phyloP scores from a whole-genome alignment of 2,329 filamentous ascomycete genomes.

The Graphilbum sp. region DNA sequence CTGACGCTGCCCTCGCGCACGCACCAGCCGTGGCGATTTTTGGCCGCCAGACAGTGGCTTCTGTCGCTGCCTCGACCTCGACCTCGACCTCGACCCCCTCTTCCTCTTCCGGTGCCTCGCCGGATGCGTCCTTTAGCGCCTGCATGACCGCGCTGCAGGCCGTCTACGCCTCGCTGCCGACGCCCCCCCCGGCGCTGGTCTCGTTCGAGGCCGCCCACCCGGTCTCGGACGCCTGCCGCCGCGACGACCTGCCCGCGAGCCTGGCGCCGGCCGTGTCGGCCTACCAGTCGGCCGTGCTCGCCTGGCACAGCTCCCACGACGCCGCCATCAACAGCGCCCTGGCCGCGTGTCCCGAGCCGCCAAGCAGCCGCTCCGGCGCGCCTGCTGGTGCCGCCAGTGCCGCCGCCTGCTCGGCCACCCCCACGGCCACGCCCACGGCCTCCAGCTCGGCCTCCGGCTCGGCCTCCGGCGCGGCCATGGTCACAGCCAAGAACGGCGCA shows the following conservation, averaged over 20 bases:
- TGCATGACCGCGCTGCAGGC: constrained; percentile 6
- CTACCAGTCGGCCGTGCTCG: constrained; percentile 11
- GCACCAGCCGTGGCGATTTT: no score
- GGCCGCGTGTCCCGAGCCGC: constrained; percentile 13
- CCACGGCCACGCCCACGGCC: neutral
- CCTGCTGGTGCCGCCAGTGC: no score
- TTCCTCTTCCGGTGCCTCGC: neutral
- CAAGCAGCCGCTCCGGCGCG: no score
- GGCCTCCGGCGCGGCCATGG: neutral
- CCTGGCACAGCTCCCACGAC: constrained; percentile 12
- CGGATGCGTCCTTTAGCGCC: no score
- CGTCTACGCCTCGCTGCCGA: constrained; percentile 12
- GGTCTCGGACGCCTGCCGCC: constrained; percentile 12
- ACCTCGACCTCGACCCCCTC: neutral
- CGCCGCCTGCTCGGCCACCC: no score
- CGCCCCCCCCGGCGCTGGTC: constrained; percentile 9
- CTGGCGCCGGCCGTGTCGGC: constrained; percentile 8
- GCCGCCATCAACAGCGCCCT: constrained; percentile 10
- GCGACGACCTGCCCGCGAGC: constrained; percentile 10
- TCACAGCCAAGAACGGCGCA: neutral
- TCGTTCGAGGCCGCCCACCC: constrained; percentile 8
- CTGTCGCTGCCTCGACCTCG: neutral
- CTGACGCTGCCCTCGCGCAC: no score
- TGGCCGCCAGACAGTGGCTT: no score
- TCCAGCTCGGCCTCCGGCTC: neutral